Percentiles rank a stretch among this genome's conserved stretches.
These are phyloP conservation scores for Colletotrichum cuscutae DNA, from an alignment of 2,329 filamentous ascomycete species.

Conservation along the genomic window DNA sequence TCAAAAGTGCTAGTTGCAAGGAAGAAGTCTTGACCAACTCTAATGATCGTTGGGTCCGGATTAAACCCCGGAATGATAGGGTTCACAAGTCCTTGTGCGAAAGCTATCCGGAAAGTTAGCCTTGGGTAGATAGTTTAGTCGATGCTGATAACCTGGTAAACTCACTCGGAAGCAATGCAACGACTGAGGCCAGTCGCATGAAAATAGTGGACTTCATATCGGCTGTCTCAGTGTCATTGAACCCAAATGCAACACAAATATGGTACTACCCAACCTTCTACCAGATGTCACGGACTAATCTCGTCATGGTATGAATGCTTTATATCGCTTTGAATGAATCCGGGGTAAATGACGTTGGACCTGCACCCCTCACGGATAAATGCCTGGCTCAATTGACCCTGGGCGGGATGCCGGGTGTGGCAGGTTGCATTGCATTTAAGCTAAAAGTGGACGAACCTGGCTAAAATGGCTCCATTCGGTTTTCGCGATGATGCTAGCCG, in stretches of 20 bases:
- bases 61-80: constrained; percentile 36
- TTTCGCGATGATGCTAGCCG: constrained; percentile 15
- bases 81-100: constrained; percentile 18
- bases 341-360: constrained; percentile 6
- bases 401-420: not conserved
- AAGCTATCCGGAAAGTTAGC: not conserved
- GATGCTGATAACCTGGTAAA: not conserved
- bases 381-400: constrained; percentile 23
- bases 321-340: not conserved
- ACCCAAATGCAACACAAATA: not conserved
- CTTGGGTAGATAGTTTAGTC: no score
- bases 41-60: constrained; percentile 32
- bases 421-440: constrained; percentile 5
- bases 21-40: constrained; percentile 32
- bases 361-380: constrained; percentile 33
- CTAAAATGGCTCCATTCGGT: not conserved
- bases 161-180: not conserved
- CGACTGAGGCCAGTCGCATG: not conserved
- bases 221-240: not conserved
- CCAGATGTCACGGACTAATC: no score
- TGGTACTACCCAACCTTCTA: not conserved
- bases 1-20: constrained; percentile 34
- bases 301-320: not conserved
- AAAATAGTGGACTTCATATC: not conserved
- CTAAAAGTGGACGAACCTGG: constrained; percentile 1